phyloP scores from a whole-genome alignment of 2,329 filamentous ascomycete genomes.

The Calonectria hongkongensis region DNA sequence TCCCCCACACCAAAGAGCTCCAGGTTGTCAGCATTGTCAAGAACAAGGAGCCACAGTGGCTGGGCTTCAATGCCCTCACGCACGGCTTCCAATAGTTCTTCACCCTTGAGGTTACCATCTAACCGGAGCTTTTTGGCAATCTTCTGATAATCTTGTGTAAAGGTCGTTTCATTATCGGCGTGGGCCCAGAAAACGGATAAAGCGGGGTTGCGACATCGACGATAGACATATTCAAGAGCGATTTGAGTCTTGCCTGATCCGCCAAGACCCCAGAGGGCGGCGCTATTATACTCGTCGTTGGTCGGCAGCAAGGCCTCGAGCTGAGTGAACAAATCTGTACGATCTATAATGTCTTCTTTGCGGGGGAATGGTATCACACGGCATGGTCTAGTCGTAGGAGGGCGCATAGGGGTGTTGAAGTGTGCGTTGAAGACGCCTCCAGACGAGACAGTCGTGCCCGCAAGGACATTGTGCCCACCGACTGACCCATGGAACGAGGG shows the following conservation, averaged over 20 bases:
- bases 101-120: constrained; percentile 46
- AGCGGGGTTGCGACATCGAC: background rate
- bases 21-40: constrained; percentile 40
- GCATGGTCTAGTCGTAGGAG: background rate
- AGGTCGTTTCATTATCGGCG: constrained; percentile 56
- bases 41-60: constrained; percentile 31
- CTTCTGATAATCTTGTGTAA: constrained; percentile 54
- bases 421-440: constrained; percentile 6
- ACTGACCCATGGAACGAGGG: background rate
- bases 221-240: constrained; percentile 14
- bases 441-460: background rate
- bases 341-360: constrained; percentile 6
- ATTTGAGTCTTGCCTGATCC: constrained; percentile 29
- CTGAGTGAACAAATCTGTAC: background rate
- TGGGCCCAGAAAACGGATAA: constrained; percentile 59
- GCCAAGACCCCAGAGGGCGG: constrained; percentile 27
- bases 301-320: constrained; percentile 3
- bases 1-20: constrained; percentile 27
- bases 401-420: background rate
- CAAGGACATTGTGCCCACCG: background rate
- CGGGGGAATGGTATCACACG: constrained; percentile 26
- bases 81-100: constrained; percentile 41
- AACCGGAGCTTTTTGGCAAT: constrained; percentile 55
- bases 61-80: constrained; percentile 24
- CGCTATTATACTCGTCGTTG: background rate